Base-by-base conservation (phyloP, 257 asterid genomes). In the Paraleonurus japonicus region DNA sequence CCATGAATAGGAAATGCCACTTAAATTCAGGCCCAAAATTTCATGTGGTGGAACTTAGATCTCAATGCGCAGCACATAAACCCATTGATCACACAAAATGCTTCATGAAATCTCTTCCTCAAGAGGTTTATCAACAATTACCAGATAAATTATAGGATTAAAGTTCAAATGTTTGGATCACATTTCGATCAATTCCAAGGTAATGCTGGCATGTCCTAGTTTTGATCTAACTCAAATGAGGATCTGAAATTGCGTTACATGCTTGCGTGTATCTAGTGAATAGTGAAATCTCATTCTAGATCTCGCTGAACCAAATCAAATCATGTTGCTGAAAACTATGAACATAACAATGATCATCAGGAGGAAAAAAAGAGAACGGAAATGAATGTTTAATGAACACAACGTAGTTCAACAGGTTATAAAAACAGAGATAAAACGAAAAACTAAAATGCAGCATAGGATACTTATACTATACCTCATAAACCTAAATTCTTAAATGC, bases 211-310 rank as follows among this genome's bases (percentile, higher is more conserved):
- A 64, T 5, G 48, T n/a, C 48, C 12, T 32, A 22, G 12, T 45
- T 63, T 13, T 7, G 45, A 19, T 66, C 35, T 6, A 61, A 63
- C 55, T 7, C 33, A 53, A 50, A 28, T 27, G 45, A 43, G 76
- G 53, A 61, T 45, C 24, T 30, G 32, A 24, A 72, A 39, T 61
- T 15, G 24, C 39, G 51, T 6, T 30, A 22, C 5, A 39, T 43
- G 24, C 24, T 48, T 17, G 7, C 2, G n/a, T 47, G 24, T 16
- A 48, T 22, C 61, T 20, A 54, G n/a, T 7, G 30, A 54, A 22
- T 32, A 63, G 26, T 45, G 30, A 50, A 61, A 73, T 39, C 45
- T 4, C 51, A 78, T 54, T 39, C 54, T 54, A 71, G 33, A 75
- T 60, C 69, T 66, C 61, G 15, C 19, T 13, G 28, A 51, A 39